Conservation (phyloP, 2,329 filamentous ascomycete species). For the Aspergillus thermomutatus region DNA sequence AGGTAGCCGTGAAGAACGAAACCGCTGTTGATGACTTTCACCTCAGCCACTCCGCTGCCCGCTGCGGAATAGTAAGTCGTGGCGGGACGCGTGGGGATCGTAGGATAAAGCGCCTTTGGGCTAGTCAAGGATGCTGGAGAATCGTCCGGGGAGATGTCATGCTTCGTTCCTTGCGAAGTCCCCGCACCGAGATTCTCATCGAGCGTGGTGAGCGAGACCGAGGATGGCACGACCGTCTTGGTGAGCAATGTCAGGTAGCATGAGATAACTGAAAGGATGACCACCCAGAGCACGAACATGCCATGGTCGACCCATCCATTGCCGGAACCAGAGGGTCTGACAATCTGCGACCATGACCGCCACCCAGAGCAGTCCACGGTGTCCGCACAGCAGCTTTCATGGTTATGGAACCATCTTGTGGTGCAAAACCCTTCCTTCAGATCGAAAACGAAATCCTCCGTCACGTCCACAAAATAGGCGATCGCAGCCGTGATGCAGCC, state of each 20-base stretch:
- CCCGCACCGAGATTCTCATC: constrained; percentile 88
- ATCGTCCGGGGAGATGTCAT: constrained; percentile 44
- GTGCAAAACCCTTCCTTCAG: constrained; percentile 86
- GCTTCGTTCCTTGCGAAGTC: constrained; percentile 41
- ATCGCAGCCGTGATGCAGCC: constrained; percentile 80
- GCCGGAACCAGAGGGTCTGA: constrained; percentile 49
- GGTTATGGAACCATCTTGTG: constrained; percentile 67
- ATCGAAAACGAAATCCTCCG: constrained; percentile 82
- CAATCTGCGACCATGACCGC: constrained; percentile 63
- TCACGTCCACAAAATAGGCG: constrained; percentile 85
- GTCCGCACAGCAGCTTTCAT: constrained; percentile 62
- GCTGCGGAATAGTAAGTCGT: constrained; percentile 96
- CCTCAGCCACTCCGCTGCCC: constrained; percentile 93
- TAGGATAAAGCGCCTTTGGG: constrained; percentile 35
- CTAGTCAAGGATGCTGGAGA: constrained; percentile 40
- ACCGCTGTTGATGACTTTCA: constrained; percentile 95
- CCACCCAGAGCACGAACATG: constrained; percentile 69
- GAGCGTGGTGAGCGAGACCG: constrained; percentile 78
- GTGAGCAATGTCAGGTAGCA: constrained; percentile 81
- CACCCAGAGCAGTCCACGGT: constrained; percentile 57
- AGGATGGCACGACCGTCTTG: constrained; percentile 90
- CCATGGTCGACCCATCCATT: constrained; percentile 69
- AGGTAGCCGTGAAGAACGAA: constrained; percentile 96
- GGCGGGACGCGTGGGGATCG: constrained; percentile 50
- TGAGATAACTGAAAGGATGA: constrained; percentile 66